Conservation (phyloP, 2,329 filamentous ascomycete species). For the Leptographium radiaticola region DNA sequence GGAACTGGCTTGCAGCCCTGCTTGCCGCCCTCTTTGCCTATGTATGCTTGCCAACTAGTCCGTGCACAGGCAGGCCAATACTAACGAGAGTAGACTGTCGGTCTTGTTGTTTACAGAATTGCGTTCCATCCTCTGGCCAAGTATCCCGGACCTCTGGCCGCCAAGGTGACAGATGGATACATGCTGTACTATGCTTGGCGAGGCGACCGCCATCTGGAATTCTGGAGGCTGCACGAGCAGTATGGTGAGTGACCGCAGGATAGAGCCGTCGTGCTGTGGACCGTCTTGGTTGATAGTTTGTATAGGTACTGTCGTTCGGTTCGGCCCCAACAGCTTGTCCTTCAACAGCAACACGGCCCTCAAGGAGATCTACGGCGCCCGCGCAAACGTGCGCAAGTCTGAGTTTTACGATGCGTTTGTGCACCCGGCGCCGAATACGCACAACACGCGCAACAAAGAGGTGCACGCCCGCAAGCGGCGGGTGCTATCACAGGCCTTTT, state of each 20-base stretch:
- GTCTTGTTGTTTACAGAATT: slow-evolving; percentile 40
- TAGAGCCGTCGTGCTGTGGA: background rate
- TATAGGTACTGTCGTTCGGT: slow-evolving; percentile 54
- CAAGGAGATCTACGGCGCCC: slow-evolving; percentile 53
- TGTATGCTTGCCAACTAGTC: background rate
- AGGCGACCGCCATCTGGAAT: slow-evolving; percentile 61
- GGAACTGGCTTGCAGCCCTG: background rate
- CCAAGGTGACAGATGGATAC: slow-evolving; percentile 50
- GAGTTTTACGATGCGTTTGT: slow-evolving; percentile 64
- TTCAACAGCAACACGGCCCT: slow-evolving; percentile 61
- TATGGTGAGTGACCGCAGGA: slow-evolving; percentile 40
- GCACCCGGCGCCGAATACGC: slow-evolving; percentile 58
- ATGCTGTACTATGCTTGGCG: slow-evolving; percentile 63
- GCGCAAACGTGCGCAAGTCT: slow-evolving; percentile 51
- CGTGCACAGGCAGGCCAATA: background rate
- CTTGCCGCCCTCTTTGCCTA: background rate
- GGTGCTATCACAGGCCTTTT: slow-evolving; percentile 60
- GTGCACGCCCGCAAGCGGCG: slow-evolving; percentile 58
- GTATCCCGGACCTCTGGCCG: slow-evolving; percentile 51
- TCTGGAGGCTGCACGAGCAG: slow-evolving; percentile 55
- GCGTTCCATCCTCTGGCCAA: slow-evolving; percentile 52
- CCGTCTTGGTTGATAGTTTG: background rate
- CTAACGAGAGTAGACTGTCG: slow-evolving; percentile 19
- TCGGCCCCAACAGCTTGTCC: slow-evolving; percentile 63
- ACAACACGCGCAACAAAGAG: slow-evolving; percentile 56